phyloP scores from a whole-genome alignment of 2,329 filamentous ascomycete genomes.

The Trichoderma aggressivum region DNA sequence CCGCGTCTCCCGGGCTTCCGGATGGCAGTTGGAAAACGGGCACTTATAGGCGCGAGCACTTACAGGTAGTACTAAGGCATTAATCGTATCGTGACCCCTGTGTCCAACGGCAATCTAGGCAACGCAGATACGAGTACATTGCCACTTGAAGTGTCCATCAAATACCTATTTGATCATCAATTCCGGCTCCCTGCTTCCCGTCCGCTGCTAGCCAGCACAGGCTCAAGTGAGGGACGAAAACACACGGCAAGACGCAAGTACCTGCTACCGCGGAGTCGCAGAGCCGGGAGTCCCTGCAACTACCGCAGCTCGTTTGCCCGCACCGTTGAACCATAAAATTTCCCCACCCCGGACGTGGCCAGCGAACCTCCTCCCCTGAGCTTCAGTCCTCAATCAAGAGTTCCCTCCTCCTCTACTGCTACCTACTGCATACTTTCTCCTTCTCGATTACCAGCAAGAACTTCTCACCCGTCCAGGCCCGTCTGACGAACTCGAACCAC shows the following conservation, averaged over 20 bases:
- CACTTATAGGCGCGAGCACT: neutral
- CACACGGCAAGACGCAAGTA: neutral
- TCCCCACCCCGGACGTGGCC: conserved; percentile 4
- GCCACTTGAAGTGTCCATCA: too few relatives aligned
- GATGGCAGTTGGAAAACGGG: neutral
- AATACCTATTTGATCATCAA: too few relatives aligned
- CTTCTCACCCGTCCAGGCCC: neutral
- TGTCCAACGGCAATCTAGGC: neutral
- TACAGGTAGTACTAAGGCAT: neutral
- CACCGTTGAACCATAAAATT: conserved; percentile 12
- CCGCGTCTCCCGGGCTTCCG: neutral
- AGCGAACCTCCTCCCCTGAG: conserved; percentile 14
- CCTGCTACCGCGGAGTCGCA: neutral
- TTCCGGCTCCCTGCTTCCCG: neutral
- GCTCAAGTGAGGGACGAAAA: neutral
- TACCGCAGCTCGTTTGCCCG: neutral
- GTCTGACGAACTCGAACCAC: neutral
- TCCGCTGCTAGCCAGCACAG: neutral
- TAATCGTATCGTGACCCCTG: neutral
- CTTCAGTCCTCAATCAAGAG: neutral
- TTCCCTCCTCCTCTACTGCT: neutral
- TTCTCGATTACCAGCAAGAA: neutral
- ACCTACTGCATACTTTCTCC: neutral
- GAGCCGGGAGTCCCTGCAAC: conserved; percentile 9
- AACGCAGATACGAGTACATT: neutral